Evolutionary conservation across 139 green algal genomes (phyloP), one percentile per base, ranked within the genome.

Genomic region (Chlorokybus atmophyticus): DNA sequence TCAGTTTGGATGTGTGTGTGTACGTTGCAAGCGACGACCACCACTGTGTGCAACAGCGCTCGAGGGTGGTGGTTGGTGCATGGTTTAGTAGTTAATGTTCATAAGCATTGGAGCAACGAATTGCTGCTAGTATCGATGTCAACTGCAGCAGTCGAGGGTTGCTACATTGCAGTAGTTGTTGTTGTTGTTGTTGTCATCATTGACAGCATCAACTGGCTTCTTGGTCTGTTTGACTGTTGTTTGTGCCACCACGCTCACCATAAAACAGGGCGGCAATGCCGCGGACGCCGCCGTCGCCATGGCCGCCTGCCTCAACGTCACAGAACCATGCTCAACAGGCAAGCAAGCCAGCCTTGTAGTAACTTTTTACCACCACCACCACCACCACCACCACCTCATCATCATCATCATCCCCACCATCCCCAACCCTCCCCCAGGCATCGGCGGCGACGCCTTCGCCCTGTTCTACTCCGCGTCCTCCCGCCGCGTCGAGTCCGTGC

Each of bases 221-320:
- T 44, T 14, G 14, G 17, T 23, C 14, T 17, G 17, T 17, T 17
- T 44, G 14, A 23, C 38, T 39, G n/a, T 54, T 28, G 47, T 28
- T 10, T 54, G 10, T 28, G 14, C 10, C 8, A 19, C 25, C 14
- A 19, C 21, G 17, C 21, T 28, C 8, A 35, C 17, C 14, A 23
- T 14, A 23, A 23, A 23, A 47, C 24, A 66, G 29, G 80, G 80
- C 19, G 80, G 80, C 32, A 85, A 76, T 41, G 80, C 80, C n/a
- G 79, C 79, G n/a, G 80, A 87, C 59, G 80, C 80, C 21, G 76
- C 76, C 8, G 76, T 87, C 19, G 79, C 80, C 30, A 69, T 85
- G 32, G 80, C 79, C 6, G 80, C 79, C 31, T 70, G 68, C 1
- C 66, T 87, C 1, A 75, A 77, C 28, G 78, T 87, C 32, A 81